Conservation (phyloP, 1,284 basidiomycete genomes). For the Leccinum fallax region DNA sequence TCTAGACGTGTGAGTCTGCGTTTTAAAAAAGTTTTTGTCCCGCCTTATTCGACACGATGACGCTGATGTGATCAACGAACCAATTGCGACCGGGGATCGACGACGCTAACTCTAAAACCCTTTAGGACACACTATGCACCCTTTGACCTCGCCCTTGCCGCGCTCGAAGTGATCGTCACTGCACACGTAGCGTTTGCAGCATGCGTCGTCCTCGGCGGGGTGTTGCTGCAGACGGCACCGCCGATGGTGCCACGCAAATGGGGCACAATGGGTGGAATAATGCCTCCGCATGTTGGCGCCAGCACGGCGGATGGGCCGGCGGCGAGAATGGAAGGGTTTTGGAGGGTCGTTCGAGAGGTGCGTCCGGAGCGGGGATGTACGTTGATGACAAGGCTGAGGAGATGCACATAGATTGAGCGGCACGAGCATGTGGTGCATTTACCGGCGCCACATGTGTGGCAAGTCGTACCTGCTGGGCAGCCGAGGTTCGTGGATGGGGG, state of each 20-base stretch:
- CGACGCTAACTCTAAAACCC: not conserved
- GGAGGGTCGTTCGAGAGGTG: slow-evolving; percentile 80
- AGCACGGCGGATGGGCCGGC: slow-evolving; percentile 7
- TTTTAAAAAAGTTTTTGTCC: slow-evolving; percentile 2
- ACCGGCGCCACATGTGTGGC: slow-evolving; percentile 85
- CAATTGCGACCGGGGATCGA: not conserved
- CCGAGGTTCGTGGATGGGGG: slow-evolving; percentile 9
- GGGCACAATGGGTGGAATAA: slow-evolving; percentile 13
- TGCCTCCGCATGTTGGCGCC: slow-evolving; percentile 1
- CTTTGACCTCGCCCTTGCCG: slow-evolving; percentile 77
- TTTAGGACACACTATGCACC: slow-evolving; percentile 59
- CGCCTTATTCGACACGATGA: not conserved
- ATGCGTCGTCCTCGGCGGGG: slow-evolving; percentile 75
- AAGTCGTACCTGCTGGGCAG: slow-evolving; percentile 58
- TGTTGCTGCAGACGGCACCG: slow-evolving; percentile 87
- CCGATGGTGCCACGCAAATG: slow-evolving; percentile 33
- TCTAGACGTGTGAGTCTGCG: slow-evolving; percentile 33
- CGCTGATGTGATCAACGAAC: not conserved
- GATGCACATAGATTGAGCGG: slow-evolving; percentile 60
- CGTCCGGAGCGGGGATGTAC: not conserved
- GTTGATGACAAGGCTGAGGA: not conserved
- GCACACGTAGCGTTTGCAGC: slow-evolving; percentile 82
- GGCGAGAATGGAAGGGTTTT: slow-evolving; percentile 68
- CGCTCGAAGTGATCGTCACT: slow-evolving; percentile 72
- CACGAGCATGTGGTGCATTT: slow-evolving; percentile 79